phyloP scores from a whole-genome alignment of 306 rosid genomes.

The Glycine latifolia region DNA sequence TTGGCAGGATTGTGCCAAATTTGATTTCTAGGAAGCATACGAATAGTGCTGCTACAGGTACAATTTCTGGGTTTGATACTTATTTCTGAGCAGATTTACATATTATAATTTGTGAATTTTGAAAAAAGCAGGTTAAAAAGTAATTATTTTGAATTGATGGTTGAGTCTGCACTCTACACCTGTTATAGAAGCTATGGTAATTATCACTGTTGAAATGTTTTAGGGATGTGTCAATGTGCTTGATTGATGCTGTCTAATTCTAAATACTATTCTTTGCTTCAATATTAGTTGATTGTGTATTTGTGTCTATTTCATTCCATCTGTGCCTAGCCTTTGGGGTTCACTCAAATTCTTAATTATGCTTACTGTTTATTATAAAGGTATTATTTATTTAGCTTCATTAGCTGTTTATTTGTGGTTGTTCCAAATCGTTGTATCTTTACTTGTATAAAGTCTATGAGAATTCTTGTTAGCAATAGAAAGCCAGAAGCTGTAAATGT shows the following conservation, averaged over 20 bases:
- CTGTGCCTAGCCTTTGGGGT: conserved; percentile 20
- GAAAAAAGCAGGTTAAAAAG: neutral
- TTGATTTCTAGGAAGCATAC: conserved; percentile 99
- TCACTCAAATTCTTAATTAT: neutral
- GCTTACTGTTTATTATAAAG: neutral
- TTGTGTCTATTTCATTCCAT: conserved; percentile 30
- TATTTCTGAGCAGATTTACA: neutral
- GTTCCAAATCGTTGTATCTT: conserved; percentile 8
- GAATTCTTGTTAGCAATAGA: conserved; percentile 28
- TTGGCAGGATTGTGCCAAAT: conserved; percentile 98
- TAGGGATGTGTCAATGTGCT: neutral
- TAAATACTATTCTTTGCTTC: neutral
- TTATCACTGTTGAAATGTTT: neutral
- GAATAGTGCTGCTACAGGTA: conserved; percentile 99
- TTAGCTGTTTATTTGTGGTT: conserved; percentile 26
- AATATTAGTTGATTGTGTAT: neutral
- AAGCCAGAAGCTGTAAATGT: neutral
- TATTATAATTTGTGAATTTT: conserved; percentile 11
- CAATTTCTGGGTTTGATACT: conserved; percentile 25
- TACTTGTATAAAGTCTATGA: neutral
- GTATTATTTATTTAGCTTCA: conserved; percentile 2
- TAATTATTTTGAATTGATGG: neutral
- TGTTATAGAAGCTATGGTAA: conserved; percentile 10
- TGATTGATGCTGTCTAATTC: conserved; percentile 13
- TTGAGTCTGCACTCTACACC: neutral